Base-by-base conservation (phyloP, 208 protist species). In the Acanthamoeba royreba region DNA sequence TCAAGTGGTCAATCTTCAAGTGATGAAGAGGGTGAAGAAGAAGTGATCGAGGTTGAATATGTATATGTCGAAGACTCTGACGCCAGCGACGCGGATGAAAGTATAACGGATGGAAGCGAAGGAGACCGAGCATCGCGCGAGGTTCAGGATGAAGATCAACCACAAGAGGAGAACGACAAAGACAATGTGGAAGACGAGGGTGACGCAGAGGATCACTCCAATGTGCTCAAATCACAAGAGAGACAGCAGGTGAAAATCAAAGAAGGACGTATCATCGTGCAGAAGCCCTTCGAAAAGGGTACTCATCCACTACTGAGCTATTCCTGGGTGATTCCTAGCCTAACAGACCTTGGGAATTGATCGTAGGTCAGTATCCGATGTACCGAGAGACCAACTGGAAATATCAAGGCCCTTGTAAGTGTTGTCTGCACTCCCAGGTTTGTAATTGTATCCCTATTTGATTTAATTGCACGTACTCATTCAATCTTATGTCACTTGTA, bases 321-420 rank as follows among this genome's bases (percentile, higher is more conserved):
- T 15, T 3, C 40, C 74, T 42, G 28, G 17, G 4, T 85, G 74
- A 19, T 85, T 9, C 25, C 19, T 9, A 25, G 17, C 33, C 66
- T 17, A 19, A 42, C 9, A 28, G 22, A 61, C 52, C 25, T 61
- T 61, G 52, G 17, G 17, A 61, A 17, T 61, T 61, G 22, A 61
- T 28, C n/a, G n/a, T 25, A 87, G 79, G 42, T 40, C 79, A 92
- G 38, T 92, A 92, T 38, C 86, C 86, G 25, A 74, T 92, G 55
- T 92, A 92, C 55, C 3, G 86, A 15, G 86, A 92, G 55, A 92
- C 86, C 86, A 92, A 92, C 86, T 92, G 86, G 86, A 92, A 92
- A 55, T 92, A 92, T 55, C 47, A 46, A 8, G 31, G 38, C 25
- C 86, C 86, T 35, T 92, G 86, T 40, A 92, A 49, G 55, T 35